Evolutionary conservation across 441 rosid genomes (phyloP).

Genomic region (Corymbia calophylla): DNA sequence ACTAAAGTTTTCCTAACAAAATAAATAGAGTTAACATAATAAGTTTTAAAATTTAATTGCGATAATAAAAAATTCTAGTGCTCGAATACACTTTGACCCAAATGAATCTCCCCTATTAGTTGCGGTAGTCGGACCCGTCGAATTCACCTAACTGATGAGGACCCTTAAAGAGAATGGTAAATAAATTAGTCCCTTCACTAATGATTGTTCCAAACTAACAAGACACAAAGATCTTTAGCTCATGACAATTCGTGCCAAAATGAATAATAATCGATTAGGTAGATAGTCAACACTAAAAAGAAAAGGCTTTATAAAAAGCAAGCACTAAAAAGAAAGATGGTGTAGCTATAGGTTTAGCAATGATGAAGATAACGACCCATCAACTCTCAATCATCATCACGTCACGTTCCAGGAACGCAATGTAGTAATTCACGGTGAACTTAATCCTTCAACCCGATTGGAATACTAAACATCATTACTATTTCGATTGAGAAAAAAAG

Average conservation of each 20-base stretch:
- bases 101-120: neutral
- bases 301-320: neutral
- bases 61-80: rapidly evolving
- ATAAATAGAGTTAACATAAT: too few species aligned
- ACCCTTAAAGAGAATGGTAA: neutral
- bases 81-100: neutral
- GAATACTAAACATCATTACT: neutral
- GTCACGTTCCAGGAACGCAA: neutral
- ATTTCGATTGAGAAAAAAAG: neutral
- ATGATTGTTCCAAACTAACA: neutral
- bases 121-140: neutral
- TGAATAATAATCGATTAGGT: neutral
- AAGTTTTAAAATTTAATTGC: neutral
- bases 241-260: neutral
- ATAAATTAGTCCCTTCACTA: neutral
- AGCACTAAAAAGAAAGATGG: neutral
- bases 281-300: neutral
- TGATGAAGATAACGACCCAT: neutral
- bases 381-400: neutral
- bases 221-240: neutral
- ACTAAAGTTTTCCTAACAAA: too few species aligned
- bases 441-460: neutral
- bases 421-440: neutral
- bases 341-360: neutral
- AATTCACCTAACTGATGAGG: neutral